Evolutionary conservation across 2,329 filamentous ascomycete genomes (phyloP).

Genomic region (Helminthosporium solani): DNA sequence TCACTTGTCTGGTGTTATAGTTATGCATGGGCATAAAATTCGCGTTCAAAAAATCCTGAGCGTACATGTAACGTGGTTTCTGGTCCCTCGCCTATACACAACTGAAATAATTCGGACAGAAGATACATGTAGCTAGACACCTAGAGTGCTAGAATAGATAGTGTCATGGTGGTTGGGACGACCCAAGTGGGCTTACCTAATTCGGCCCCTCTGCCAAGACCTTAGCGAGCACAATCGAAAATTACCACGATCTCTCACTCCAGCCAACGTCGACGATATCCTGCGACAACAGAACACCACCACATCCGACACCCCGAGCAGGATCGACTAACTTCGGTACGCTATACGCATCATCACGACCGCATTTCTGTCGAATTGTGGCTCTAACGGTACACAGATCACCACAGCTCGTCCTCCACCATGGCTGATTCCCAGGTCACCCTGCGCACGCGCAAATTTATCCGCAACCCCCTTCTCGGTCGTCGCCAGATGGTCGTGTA

Average conservation of each 20-base stretch:
- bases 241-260: background rate
- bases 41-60: too few relatives aligned
- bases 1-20: too few relatives aligned
- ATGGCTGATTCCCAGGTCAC: constrained; percentile 76
- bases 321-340: constrained; percentile 40
- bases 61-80: too few relatives aligned
- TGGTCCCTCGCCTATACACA: too few relatives aligned
- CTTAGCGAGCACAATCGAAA: constrained; percentile 3
- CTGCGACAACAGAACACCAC: constrained; percentile 34
- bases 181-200: constrained; percentile 22
- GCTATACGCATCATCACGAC: constrained; percentile 15
- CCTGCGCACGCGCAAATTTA: constrained; percentile 97
- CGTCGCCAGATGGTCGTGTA: constrained; percentile 99
- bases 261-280: constrained; percentile 32
- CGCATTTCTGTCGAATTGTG: constrained; percentile 6
- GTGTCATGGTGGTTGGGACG: constrained; percentile 4
- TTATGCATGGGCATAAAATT: too few relatives aligned
- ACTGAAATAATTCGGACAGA: too few relatives aligned
- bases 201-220: constrained; percentile 17
- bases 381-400: constrained; percentile 31
- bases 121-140: too few relatives aligned
- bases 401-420: constrained; percentile 49
- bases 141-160: too few relatives aligned
- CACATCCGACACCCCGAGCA: constrained; percentile 32
- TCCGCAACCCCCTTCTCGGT: constrained; percentile 98